Conservation (phyloP, 805 yeast genomes). For the Lachancea dasiensis region DNA sequence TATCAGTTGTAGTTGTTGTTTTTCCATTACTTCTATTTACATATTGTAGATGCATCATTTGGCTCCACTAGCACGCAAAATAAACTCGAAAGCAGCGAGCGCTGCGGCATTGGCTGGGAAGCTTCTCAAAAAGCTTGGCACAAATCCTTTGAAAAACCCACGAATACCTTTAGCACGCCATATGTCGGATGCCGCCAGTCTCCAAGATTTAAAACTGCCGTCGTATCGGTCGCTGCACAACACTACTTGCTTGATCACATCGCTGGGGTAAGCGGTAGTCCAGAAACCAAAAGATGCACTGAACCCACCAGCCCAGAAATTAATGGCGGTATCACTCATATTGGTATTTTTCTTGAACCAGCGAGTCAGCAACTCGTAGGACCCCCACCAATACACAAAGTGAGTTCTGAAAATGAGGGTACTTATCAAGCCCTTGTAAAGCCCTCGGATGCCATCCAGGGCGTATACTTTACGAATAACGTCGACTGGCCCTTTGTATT, state of each 20-base stretch:
- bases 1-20: not conserved
- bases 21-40: not conserved
- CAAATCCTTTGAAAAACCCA: constrained; percentile 78
- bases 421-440: constrained; percentile 76
- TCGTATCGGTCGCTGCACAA: constrained; percentile 72
- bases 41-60: constrained; percentile 8
- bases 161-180: constrained; percentile 54
- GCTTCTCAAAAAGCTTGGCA: constrained; percentile 71
- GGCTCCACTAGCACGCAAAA: constrained; percentile 49
- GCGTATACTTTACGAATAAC: constrained; percentile 55
- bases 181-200: constrained; percentile 63
- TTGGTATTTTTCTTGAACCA: constrained; percentile 60
- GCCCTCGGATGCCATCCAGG: constrained; percentile 61
- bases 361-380: constrained; percentile 72
- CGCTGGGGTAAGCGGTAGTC: constrained; percentile 85
- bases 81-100: constrained; percentile 79
- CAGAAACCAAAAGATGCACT: constrained; percentile 76
- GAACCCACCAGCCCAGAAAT: constrained; percentile 90
- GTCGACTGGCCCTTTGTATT: constrained; percentile 75
- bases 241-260: constrained; percentile 80
- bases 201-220: constrained; percentile 67
- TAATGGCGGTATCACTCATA: constrained; percentile 62
- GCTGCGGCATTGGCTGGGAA: constrained; percentile 96
- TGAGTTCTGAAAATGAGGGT: constrained; percentile 85
- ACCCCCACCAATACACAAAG: constrained; percentile 92